Percentiles rank a stretch among this genome's conserved stretches.
These are phyloP conservation scores for Penicillium paxilli DNA, from an alignment of 495 filamentous ascomycete species.

Conservation along the genomic window DNA sequence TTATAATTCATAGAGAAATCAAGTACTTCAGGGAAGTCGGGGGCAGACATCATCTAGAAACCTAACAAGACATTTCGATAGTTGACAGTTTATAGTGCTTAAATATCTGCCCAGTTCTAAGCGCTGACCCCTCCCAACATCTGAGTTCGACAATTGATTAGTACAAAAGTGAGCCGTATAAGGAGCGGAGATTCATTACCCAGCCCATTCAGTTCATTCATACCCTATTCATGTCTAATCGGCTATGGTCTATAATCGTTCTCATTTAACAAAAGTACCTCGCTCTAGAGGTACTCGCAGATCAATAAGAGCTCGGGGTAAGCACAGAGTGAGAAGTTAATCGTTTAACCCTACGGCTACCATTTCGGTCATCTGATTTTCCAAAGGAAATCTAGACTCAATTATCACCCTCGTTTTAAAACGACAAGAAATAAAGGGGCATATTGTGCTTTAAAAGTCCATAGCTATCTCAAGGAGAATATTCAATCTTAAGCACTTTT, in stretches of 20 bases:
- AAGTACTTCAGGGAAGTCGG: neutral
- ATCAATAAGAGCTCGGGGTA: neutral
- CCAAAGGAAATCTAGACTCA: no score
- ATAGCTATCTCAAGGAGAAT: neutral
- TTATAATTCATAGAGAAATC: neutral
- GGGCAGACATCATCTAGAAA: neutral
- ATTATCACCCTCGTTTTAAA: no score
- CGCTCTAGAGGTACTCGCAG: neutral
- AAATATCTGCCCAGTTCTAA: neutral
- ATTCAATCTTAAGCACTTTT: neutral
- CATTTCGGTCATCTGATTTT: no score
- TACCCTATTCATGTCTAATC: no score
- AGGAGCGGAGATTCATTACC: no score
- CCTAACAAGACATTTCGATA: neutral
- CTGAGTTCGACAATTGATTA: neutral
- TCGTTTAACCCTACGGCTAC: no score
- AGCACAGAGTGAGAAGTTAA: neutral
- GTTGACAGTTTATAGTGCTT: neutral
- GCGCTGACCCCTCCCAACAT: neutral
- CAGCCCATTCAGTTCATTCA: no score
- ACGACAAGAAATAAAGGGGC: neutral
- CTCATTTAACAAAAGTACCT: neutral
- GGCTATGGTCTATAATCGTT: no score
- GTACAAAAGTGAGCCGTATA: no score
- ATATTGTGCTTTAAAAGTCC: neutral